Conservation (phyloP, 768 basidiomycete genomes). For the Russula sp. region DNA sequence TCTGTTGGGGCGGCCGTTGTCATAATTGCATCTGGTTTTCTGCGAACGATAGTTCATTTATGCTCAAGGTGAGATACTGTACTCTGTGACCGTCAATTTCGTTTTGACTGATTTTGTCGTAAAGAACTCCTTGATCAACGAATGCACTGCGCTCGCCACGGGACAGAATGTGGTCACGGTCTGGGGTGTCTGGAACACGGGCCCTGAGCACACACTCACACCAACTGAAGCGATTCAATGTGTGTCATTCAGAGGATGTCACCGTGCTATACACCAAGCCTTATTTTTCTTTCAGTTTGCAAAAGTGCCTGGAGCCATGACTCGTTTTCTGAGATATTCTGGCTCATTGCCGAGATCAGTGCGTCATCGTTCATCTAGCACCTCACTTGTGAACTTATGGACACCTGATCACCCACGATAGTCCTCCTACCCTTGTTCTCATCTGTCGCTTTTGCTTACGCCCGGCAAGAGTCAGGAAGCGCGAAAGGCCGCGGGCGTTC, state of each 20-base stretch:
- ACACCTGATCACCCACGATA: slow-evolving; percentile 33
- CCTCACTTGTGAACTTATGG: background rate
- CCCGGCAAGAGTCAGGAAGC: slow-evolving; percentile 66
- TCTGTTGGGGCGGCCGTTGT: slow-evolving; percentile 49
- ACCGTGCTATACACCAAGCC: slow-evolving; percentile 10
- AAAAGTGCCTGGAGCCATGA: slow-evolving; percentile 54
- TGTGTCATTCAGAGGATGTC: slow-evolving; percentile 36
- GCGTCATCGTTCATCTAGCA: slow-evolving; percentile 33
- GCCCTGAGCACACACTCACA: slow-evolving; percentile 29
- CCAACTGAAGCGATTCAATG: slow-evolving; percentile 46
- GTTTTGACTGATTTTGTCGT: slow-evolving; percentile 5
- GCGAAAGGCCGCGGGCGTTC: slow-evolving; percentile 42
- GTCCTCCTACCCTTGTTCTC: slow-evolving; percentile 61
- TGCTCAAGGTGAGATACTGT: slow-evolving; percentile 51
- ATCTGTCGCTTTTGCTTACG: slow-evolving; percentile 64
- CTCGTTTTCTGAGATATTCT: slow-evolving; percentile 67
- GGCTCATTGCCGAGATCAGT: slow-evolving; percentile 60
- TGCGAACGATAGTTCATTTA: slow-evolving; percentile 65
- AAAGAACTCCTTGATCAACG: slow-evolving; percentile 55
- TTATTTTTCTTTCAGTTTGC: slow-evolving; percentile 52
- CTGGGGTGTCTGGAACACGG: slow-evolving; percentile 37
- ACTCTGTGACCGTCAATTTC: background rate
- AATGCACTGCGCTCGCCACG: slow-evolving; percentile 48
- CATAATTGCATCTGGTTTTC: slow-evolving; percentile 50
- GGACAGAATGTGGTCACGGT: slow-evolving; percentile 36